Conservation (phyloP, 768 basidiomycete genomes). For the Mycena albidolilacea region DNA sequence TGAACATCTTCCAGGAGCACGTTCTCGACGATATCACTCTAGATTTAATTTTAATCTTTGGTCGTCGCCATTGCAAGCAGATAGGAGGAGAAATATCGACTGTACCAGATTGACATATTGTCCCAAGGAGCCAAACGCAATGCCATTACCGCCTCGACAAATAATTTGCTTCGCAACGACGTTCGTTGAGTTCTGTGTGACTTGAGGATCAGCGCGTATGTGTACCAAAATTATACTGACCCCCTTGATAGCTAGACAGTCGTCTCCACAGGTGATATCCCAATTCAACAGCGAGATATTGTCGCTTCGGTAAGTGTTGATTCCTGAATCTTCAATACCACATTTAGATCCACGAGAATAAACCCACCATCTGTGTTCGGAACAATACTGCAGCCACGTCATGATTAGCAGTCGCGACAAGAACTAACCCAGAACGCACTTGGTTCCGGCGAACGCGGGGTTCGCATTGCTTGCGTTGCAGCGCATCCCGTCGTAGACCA, state of each 20-base stretch:
- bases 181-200: slow-evolving; percentile 67
- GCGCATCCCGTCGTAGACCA: slow-evolving; percentile 65
- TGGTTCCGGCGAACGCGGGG: slow-evolving; percentile 62
- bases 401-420: background rate
- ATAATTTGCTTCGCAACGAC: slow-evolving; percentile 62
- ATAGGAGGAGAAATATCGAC: background rate
- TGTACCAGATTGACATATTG: slow-evolving; percentile 67
- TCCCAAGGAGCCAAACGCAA: slow-evolving; percentile 74
- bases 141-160: slow-evolving; percentile 73
- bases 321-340: slow-evolving; percentile 36
- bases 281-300: slow-evolving; percentile 64
- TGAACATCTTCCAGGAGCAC: slow-evolving; percentile 63
- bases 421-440: slow-evolving; percentile 47
- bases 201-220: background rate
- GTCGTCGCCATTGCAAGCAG: background rate
- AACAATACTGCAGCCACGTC: background rate
- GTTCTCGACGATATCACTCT: slow-evolving; percentile 69
- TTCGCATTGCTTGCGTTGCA: slow-evolving; percentile 72
- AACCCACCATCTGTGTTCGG: slow-evolving; percentile 5
- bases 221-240: slow-evolving; percentile 48
- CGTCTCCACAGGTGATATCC: slow-evolving; percentile 74
- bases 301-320: slow-evolving; percentile 68
- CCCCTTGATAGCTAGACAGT: slow-evolving; percentile 75
- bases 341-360: background rate
- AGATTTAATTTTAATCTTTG: background rate